These are phyloP conservation scores for Cryphonectria japonica DNA, from an alignment of 2,329 filamentous ascomycete genomes.

Conservation along the genomic window DNA sequence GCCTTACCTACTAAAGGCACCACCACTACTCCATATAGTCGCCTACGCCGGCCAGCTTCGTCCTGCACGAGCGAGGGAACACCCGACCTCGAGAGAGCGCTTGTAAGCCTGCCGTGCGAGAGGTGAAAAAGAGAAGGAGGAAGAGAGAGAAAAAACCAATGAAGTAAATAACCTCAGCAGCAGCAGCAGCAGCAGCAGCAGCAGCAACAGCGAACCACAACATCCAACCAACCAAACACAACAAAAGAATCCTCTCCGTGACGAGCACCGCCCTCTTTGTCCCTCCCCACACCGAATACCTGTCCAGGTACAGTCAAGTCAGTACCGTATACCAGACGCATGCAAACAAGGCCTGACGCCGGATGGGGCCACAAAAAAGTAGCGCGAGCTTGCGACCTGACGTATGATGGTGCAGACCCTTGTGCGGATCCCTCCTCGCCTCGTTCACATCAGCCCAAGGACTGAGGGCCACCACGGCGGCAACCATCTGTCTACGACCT, in stretches of 20 bases:
- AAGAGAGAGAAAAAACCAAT: too few species aligned
- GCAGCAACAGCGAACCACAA: background rate
- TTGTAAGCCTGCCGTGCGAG: background rate
- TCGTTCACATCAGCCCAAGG: conserved; percentile 23
- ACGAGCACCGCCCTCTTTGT: conserved; percentile 6
- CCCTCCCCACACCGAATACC: background rate
- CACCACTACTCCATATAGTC: background rate
- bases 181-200: background rate
- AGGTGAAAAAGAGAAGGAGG: background rate
- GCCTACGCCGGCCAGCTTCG: background rate
- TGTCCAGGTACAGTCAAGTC: background rate
- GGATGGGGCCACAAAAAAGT: conserved; percentile 29
- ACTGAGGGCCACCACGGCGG: conserved; percentile 10
- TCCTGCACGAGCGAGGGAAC: background rate
- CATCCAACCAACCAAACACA: background rate
- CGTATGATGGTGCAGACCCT: conserved; percentile 26
- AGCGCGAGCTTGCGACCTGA: conserved; percentile 27
- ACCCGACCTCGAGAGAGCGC: background rate
- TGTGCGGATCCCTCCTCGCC: conserved; percentile 25
- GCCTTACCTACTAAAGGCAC: background rate
- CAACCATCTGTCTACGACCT: conserved; percentile 4
- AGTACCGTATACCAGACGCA: conserved; percentile 5
- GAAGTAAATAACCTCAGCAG: too few species aligned
- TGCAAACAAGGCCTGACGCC: conserved; percentile 17
- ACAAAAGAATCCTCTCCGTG: background rate